Conservation (phyloP, 805 yeast species). For the Pichia kluyveri region DNA sequence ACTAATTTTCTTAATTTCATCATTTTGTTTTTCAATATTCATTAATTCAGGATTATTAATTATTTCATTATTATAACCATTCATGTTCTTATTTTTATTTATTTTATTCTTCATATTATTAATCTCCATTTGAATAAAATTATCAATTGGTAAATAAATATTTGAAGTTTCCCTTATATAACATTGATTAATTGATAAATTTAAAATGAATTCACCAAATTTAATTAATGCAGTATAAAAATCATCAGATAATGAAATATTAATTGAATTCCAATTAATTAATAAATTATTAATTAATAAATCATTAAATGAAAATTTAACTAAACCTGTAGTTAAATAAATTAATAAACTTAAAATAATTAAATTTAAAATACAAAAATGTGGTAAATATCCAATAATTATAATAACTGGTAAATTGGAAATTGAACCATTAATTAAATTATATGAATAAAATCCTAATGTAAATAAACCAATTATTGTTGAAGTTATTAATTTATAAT, state of each 20-base stretch:
- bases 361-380: slow-evolving; percentile 47
- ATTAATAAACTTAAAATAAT: slow-evolving; percentile 36
- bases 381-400: slow-evolving; percentile 57
- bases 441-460: slow-evolving; percentile 36
- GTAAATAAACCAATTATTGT: slow-evolving; percentile 47
- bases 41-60: slow-evolving; percentile 21
- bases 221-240: slow-evolving; percentile 55
- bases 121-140: slow-evolving; percentile 40
- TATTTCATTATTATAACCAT: slow-evolving; percentile 21
- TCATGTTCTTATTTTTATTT: neutral
- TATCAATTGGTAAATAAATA: slow-evolving; percentile 37
- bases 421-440: slow-evolving; percentile 33
- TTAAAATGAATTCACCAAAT: slow-evolving; percentile 52
- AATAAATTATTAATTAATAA: slow-evolving; percentile 21
- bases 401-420: slow-evolving; percentile 46
- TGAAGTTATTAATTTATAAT: slow-evolving; percentile 56
- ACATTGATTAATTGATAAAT: slow-evolving; percentile 59
- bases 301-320: slow-evolving; percentile 37
- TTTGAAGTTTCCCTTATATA: slow-evolving; percentile 51
- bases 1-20: neutral
- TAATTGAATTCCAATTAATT: slow-evolving; percentile 23
- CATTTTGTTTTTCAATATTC: neutral
- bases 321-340: slow-evolving; percentile 44
- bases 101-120: neutral
- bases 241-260: slow-evolving; percentile 45